Evolutionary conservation across 202 grass and related monocot species (phyloP), one percentile per base, ranked within the genome.

Genomic region (Thinopyrum obtusiflorum): DNA sequence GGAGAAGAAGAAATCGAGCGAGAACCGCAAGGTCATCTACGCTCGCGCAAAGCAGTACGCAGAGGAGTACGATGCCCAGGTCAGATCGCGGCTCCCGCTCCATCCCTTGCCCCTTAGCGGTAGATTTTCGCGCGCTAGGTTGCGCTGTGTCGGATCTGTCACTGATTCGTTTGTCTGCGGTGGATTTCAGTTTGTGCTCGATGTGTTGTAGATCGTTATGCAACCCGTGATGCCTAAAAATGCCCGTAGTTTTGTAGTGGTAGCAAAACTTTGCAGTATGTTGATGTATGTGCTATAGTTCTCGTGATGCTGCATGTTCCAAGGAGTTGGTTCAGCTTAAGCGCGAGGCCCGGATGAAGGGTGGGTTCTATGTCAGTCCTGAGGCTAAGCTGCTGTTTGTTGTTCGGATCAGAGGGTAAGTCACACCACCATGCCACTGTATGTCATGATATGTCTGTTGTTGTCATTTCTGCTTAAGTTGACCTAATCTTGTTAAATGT

Each of bases 311-410:
- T 36, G 1, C 21, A 28, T 15, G 18, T 62, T 3, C 4, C 4
- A 97, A 90, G 64, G 92, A 97, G 83, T 68, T 97, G 37, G 88
- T 97, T 36, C 89, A 80, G 60, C 88, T 97, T 68, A 97, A 97
- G 90, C 88, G 92, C 9, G 92, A 97, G 76, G 95, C 92, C 13
- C 87, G 90, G 73, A 55, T 93, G 89, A 97, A 94, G 65, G 95
- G 95, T 75, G 92, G 92, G 29, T 97, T 97, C 87, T 94, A 97
- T 78, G 95, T 97, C 55, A 90, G 87, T 33, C 95, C 92, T 40
- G 95, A 97, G 82, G 89, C 85, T 6, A 97, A 92, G 68, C 71
- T 94, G 63, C 62, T 97, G 1, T 94, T 97, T 85, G 92, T 97
- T 36, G 51, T 97, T 69, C 85, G 95, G 0, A 93, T 97, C 71